Conservation (phyloP, 495 filamentous ascomycete species). For the Penicillium fimorum region DNA sequence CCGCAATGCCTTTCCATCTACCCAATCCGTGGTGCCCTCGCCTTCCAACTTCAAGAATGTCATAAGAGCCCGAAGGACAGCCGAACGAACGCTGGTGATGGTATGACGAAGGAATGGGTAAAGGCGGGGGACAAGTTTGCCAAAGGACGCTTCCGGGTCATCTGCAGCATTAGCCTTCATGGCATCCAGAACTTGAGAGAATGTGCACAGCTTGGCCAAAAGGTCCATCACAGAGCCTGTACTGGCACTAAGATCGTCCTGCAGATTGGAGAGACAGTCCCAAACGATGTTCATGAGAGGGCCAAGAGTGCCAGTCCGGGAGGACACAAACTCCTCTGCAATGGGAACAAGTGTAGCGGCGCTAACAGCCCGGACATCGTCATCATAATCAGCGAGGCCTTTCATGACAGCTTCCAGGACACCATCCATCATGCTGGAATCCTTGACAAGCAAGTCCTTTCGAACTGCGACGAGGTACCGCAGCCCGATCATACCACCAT, state of each 20-base stretch:
- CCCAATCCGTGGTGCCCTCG: constrained; percentile 82
- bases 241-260: constrained; percentile 94
- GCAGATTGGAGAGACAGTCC: constrained; percentile 92
- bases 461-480: constrained; percentile 92
- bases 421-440: constrained; percentile 84
- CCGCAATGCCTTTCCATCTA: constrained; percentile 83
- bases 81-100: constrained; percentile 90
- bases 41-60: constrained; percentile 88
- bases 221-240: constrained; percentile 98
- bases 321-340: constrained; percentile 84
- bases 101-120: constrained; percentile 97
- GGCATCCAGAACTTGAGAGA: constrained; percentile 85
- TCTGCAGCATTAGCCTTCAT: constrained; percentile 88
- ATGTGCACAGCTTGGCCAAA: constrained; percentile 90
- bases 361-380: constrained; percentile 95
- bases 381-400: constrained; percentile 84
- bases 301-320: constrained; percentile 72
- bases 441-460: constrained; percentile 81
- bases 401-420: constrained; percentile 91
- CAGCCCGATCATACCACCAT: constrained; percentile 96
- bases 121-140: constrained; percentile 84
- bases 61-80: constrained; percentile 86
- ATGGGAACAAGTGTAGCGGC: constrained; percentile 95
- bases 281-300: constrained; percentile 90
- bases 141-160: constrained; percentile 84